phyloP scores from a whole-genome alignment of 352 stramenopile species.

The Globisporangium apiculatum region DNA sequence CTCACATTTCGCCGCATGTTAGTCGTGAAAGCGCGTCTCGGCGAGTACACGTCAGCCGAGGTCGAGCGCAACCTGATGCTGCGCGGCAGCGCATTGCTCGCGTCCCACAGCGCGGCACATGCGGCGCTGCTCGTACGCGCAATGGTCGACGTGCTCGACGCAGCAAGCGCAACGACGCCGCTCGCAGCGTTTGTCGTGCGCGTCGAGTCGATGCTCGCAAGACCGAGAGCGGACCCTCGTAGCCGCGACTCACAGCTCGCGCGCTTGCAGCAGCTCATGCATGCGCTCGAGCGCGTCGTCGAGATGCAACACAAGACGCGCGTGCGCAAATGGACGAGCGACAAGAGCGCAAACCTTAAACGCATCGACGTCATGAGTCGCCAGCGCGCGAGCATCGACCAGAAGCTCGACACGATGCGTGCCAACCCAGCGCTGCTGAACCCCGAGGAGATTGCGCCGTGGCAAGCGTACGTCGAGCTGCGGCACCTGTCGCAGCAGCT shows the following conservation, averaged over 20 bases:
- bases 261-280: constrained; percentile 44
- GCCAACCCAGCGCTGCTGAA: constrained; percentile 25
- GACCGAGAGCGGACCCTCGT: too few relatives aligned
- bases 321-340: constrained; percentile 40
- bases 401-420: constrained; percentile 56
- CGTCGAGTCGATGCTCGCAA: constrained; percentile 31
- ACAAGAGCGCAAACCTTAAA: constrained; percentile 51
- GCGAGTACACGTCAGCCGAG: constrained; percentile 50
- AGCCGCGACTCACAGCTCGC: constrained; percentile 17
- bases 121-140: constrained; percentile 46
- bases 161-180: constrained; percentile 26
- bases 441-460: constrained; percentile 38
- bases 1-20: constrained; percentile 50
- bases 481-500: constrained; percentile 55
- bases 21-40: constrained; percentile 34
- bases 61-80: constrained; percentile 48
- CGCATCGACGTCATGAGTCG: constrained; percentile 59
- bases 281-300: constrained; percentile 37
- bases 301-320: constrained; percentile 37
- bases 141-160: constrained; percentile 41
- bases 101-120: constrained; percentile 25
- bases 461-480: constrained; percentile 68
- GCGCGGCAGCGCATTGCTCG: constrained; percentile 28
- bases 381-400: constrained; percentile 51
- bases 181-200: constrained; percentile 42